phyloP scores from a whole-genome alignment of 2,329 filamentous ascomycete genomes.

The Phaeosphaeriaceae sp. region DNA sequence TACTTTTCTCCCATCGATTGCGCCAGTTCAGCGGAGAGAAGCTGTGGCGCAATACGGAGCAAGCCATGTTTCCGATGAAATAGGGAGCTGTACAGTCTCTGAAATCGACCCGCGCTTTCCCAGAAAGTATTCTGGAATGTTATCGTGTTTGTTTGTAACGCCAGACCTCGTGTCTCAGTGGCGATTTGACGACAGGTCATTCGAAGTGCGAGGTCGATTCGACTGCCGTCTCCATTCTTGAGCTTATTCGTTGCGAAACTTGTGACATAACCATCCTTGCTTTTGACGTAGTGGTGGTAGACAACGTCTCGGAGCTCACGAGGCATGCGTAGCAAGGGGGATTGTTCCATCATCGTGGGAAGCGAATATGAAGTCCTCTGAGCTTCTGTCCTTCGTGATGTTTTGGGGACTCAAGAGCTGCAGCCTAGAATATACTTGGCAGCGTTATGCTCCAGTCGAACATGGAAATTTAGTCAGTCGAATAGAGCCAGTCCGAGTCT shows the following conservation, averaged over 20 bases:
- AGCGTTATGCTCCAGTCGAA: too few species aligned
- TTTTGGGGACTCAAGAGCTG: too few species aligned
- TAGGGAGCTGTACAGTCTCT: neutral
- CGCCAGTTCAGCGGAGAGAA: neutral
- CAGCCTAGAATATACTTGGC: too few species aligned
- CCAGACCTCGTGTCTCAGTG: constrained; percentile 6
- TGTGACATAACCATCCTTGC: constrained; percentile 11
- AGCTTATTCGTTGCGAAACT: constrained; percentile 7
- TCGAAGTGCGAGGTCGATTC: constrained; percentile 8
- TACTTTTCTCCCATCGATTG: neutral
- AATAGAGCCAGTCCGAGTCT: too few species aligned
- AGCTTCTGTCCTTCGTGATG: too few species aligned
- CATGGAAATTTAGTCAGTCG: too few species aligned
- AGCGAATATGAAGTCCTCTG: neutral
- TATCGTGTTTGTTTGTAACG: neutral
- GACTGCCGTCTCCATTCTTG: neutral
- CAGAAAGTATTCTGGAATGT: neutral
- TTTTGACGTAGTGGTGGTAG: constrained; percentile 12
- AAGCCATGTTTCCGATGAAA: neutral
- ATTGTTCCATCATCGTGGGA: neutral
- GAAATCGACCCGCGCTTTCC: neutral
- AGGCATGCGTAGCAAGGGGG: constrained; percentile 2
- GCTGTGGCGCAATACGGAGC: neutral
- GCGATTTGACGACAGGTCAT: constrained; percentile 11
- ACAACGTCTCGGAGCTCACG: constrained; percentile 17